These are phyloP conservation scores for Blastobotrys raffinosifermentans DNA, from an alignment of 1,139 yeast genomes.

Conservation along the genomic window DNA sequence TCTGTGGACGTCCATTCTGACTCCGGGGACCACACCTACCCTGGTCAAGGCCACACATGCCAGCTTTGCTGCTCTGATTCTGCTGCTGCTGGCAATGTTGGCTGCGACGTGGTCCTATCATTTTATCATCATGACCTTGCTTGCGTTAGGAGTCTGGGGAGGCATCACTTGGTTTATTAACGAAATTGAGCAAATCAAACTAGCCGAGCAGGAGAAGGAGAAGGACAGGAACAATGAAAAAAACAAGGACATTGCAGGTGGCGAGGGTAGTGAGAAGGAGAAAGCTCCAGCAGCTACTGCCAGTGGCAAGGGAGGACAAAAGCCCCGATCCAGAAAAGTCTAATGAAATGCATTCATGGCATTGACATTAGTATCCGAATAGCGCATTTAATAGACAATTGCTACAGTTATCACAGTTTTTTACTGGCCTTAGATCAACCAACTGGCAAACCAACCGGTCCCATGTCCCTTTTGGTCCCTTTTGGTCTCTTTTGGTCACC, in stretches of 20 bases:
- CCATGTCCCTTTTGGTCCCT: no score
- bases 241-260: no score
- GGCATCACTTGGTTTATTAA: constrained; percentile 81
- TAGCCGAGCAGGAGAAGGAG: constrained; percentile 10
- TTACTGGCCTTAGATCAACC: no score
- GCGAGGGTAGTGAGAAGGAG: neutral
- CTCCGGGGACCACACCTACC: constrained; percentile 94
- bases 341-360: no score
- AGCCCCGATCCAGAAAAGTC: constrained; percentile 1
- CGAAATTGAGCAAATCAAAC: constrained; percentile 46
- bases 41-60: constrained; percentile 72
- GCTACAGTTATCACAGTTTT: no score
- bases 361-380: no score
- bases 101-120: constrained; percentile 66
- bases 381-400: no score
- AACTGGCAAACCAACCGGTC: no score
- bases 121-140: constrained; percentile 63
- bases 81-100: constrained; percentile 52
- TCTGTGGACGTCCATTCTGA: constrained; percentile 84
- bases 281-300: neutral
- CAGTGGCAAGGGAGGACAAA: neutral
- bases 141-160: constrained; percentile 68
- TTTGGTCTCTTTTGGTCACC: no score
- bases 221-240: constrained; percentile 4
- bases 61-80: constrained; percentile 52